A percentile compares a stretch with the other conserved stretches of the same genome.
phyloP scores from a whole-genome alignment of 345 rosid species.

The Cardamine occulta region DNA sequence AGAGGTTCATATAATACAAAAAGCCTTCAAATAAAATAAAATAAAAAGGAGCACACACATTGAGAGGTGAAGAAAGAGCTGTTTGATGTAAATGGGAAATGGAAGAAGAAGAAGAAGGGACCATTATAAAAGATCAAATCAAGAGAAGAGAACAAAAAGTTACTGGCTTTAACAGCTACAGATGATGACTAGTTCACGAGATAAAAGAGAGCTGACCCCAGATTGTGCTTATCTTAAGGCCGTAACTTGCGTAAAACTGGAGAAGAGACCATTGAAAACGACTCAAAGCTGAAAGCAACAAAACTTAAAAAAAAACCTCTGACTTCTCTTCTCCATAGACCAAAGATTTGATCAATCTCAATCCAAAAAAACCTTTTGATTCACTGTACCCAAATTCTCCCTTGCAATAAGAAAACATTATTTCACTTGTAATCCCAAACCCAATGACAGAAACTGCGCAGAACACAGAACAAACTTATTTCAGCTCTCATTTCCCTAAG shows the following conservation, averaged over 20 bases:
- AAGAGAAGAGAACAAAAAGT: constrained; percentile 37
- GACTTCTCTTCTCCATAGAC: constrained; percentile 16
- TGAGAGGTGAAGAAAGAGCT: constrained; percentile 17
- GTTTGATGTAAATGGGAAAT: constrained; percentile 38
- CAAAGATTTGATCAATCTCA: constrained; percentile 1
- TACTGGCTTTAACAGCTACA: constrained; percentile 20
- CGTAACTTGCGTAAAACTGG: constrained; percentile 37
- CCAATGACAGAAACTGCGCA: not conserved
- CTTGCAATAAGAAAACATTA: not conserved
- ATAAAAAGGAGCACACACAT: not conserved
- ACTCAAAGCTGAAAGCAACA: constrained; percentile 31
- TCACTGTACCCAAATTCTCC: not conserved
- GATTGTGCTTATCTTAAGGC: constrained; percentile 35
- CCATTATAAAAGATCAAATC: constrained; percentile 36
- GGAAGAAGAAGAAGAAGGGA: constrained; percentile 35
- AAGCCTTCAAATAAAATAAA: not conserved
- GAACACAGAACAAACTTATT: not conserved
- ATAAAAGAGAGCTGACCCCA: not conserved
- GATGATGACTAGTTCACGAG: constrained; percentile 38
- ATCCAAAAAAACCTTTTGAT: not conserved
- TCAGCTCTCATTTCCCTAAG: too few species aligned
- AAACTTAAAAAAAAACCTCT: constrained; percentile 18
- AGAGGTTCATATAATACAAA: constrained; percentile 32
- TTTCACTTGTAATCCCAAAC: not conserved
- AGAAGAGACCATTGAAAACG: constrained; percentile 39